Evolutionary conservation across 495 filamentous ascomycete species (phyloP).

Genomic region (Clavariopsis aquatica): DNA sequence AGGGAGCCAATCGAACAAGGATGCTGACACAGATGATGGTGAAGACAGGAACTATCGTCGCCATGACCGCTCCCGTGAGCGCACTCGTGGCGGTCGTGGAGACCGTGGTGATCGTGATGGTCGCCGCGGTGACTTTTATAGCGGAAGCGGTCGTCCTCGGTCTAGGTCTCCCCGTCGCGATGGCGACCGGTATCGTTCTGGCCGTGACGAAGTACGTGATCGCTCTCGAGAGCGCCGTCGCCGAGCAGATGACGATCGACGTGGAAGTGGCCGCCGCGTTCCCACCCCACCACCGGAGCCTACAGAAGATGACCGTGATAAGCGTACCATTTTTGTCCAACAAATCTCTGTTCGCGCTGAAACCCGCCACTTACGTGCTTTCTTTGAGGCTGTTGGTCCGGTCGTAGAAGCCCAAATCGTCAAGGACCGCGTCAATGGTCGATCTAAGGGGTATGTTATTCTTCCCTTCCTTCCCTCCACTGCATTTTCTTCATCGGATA

Average conservation of each 20-base stretch:
- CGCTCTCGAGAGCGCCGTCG: constrained; percentile 47
- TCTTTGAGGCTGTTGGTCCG: constrained; percentile 94
- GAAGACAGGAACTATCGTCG: constrained; percentile 11
- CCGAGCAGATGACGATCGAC: constrained; percentile 23
- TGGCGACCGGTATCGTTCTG: constrained; percentile 45
- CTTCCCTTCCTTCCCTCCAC: constrained; percentile 5
- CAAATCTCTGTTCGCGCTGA: constrained; percentile 91
- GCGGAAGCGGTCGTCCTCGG: constrained; percentile 65
- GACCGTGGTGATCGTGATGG: constrained; percentile 74
- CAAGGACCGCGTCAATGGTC: constrained; percentile 94
- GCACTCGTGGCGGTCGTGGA: constrained; percentile 9
- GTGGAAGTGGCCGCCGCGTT: constrained; percentile 33
- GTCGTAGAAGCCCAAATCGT: constrained; percentile 99
- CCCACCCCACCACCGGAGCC: constrained; percentile 50
- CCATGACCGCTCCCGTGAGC: not conserved
- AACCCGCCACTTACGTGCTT: constrained; percentile 87
- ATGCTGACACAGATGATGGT: constrained; percentile 32
- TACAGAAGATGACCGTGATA: constrained; percentile 94
- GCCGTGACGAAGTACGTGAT: constrained; percentile 52
- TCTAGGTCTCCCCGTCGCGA: constrained; percentile 70
- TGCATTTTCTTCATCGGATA: not conserved
- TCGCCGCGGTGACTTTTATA: constrained; percentile 55
- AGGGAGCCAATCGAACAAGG: constrained; percentile 21
- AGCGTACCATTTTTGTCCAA: constrained; percentile 96
- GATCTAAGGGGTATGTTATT: constrained; percentile 87